Evolutionary conservation across 2,329 filamentous ascomycete genomes (phyloP), one percentile per base, ranked within the genome.

Genomic region (Orbilia oligospora): DNA sequence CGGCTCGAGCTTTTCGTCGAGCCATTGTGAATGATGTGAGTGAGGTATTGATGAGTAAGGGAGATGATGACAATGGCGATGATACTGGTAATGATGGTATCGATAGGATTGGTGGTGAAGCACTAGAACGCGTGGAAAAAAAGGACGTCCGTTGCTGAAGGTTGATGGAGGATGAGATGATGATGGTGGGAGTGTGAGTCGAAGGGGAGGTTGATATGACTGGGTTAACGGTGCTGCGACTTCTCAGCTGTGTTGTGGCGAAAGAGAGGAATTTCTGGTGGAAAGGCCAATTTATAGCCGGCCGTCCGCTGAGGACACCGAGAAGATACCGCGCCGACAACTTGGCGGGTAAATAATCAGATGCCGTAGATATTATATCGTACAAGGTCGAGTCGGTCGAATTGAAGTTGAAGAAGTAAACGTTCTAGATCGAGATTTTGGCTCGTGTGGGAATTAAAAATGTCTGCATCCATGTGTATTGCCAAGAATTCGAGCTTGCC

Each of bases 1-100:
- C 71, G 22, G 63, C 64, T 58, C 61, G 33, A 10, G 72, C 61
- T 24, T 77, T 77, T 36, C 67, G 61, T n/a, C 68, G 33, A 5
- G 73, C 53, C 73, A 77, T 77, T 61, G 56, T 30, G 46, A 18
- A 12, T 18, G 20, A 18, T 61, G 24, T 76, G 55, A 41, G 9
- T 4, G 14, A n/a, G 10, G 22, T 58, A 30, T 18, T 22, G 70
- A 33, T 41, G 18, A 48, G 18, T 10, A 27, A 12, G 22, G n/a
- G 12, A 30, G 16, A 48, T 66, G 36, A 20, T 27, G 44, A 67
- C n/a, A n/a, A n/a, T n/a, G n/a, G n/a, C n/a, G n/a, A n/a, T n/a
- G n/a, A n/a, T n/a, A n/a, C n/a, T n/a, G n/a, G n/a, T 38, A 61
- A 41, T 65, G 18, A 14, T 33, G 38, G 16, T 61, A 48, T 22